Evolutionary conservation across 2,329 filamentous ascomycete species (phyloP).

Genomic region (Venturia oleaginea): DNA sequence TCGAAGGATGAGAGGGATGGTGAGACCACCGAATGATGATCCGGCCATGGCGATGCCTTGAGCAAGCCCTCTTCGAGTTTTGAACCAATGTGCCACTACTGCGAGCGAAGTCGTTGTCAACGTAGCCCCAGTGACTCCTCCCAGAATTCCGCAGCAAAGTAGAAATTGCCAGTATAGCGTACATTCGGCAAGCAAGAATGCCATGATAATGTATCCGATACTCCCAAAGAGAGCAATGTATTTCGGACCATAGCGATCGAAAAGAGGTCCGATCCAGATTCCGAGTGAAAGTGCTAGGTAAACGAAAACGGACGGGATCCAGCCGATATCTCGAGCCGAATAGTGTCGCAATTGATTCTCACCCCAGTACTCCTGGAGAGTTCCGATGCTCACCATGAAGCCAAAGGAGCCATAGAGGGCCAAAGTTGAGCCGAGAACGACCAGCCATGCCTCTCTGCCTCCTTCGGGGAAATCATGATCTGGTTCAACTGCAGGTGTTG

Average conservation of each 20-base stretch:
- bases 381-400: constrained; percentile 10
- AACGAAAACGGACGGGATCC: constrained; percentile 24
- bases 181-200: constrained; percentile 7
- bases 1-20: constrained; percentile 28
- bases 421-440: constrained; percentile 30
- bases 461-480: constrained; percentile 27
- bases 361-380: constrained; percentile 14
- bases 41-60: constrained; percentile 33
- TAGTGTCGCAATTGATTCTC: constrained; percentile 12
- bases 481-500: neutral
- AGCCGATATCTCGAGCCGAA: constrained; percentile 16
- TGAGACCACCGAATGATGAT: constrained; percentile 26
- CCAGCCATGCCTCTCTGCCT: constrained; percentile 31
- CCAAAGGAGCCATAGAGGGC: constrained; percentile 24
- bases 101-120: constrained; percentile 29
- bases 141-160: constrained; percentile 31
- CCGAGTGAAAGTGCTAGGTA: constrained; percentile 24
- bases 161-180: constrained; percentile 35
- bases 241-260: constrained; percentile 23
- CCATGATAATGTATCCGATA: constrained; percentile 6
- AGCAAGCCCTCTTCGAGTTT: constrained; percentile 26
- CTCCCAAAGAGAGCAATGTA: neutral
- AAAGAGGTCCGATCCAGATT: constrained; percentile 24
- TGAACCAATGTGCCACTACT: constrained; percentile 32
- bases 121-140: constrained; percentile 30